These are phyloP conservation scores for Umbelopsis vinacea DNA, from an alignment of 192 early-diverging fungal genomes.

Conservation along the genomic window DNA sequence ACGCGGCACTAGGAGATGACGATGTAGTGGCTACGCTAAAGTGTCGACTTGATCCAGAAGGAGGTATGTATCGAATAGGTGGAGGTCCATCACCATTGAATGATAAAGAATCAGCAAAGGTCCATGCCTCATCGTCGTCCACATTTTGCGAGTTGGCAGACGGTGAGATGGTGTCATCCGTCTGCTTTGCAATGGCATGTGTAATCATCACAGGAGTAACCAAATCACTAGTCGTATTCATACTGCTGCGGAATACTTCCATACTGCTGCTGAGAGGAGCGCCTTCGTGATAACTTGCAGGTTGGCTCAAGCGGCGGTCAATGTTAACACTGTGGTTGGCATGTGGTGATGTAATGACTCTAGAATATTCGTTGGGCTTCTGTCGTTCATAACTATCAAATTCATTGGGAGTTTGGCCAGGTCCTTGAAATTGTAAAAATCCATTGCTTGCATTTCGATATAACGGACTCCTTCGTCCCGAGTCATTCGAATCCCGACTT, in stretches of 20 bases:
- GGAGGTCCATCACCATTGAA: constrained; percentile 10
- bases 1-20: constrained; percentile 3
- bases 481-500: constrained; percentile 23
- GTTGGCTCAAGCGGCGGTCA: neutral
- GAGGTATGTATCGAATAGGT: constrained; percentile 37
- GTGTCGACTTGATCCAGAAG: constrained; percentile 24
- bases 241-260: constrained; percentile 40
- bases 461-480: constrained; percentile 18
- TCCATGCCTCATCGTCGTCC: constrained; percentile 26
- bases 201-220: constrained; percentile 21
- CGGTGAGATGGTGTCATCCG: neutral
- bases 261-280: constrained; percentile 31
- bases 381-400: constrained; percentile 25
- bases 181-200: constrained; percentile 23
- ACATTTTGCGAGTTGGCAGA: neutral
- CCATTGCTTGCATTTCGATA: neutral
- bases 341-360: constrained; percentile 1
- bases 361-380: constrained; percentile 43
- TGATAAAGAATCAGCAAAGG: constrained; percentile 29
- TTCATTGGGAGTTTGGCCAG: constrained; percentile 39
- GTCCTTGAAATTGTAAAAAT: neutral
- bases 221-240: constrained; percentile 28
- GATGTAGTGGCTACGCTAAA: constrained; percentile 34
- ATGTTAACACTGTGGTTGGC: constrained; percentile 15
- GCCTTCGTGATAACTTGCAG: neutral